Evolutionary conservation across 2,329 filamentous ascomycete genomes (phyloP), one percentile per base, ranked within the genome.

Genomic region (Hymenoscyphus infarciens): DNA sequence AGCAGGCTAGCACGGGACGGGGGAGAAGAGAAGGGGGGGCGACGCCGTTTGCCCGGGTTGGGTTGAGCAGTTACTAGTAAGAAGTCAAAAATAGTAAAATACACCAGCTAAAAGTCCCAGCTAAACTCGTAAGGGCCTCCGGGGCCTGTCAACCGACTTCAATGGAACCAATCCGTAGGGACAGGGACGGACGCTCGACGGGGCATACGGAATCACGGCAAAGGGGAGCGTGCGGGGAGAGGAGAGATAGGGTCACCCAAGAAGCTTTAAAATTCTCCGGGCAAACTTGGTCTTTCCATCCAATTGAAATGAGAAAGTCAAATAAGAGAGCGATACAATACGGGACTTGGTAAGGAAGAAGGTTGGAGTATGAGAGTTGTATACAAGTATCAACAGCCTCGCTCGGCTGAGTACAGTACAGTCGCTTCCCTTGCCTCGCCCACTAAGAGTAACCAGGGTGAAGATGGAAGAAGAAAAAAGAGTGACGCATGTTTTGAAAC

Each of bases 161-260:
- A 49, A 49, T 49, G 19, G 42, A 45, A 49, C 42, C 42, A 49
- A 10, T 49, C 42, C 42, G 42, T 19, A 49, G 42, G 42, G 42
- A 49, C 42, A 7, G n/a, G n/a, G n/a, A n/a, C n/a, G n/a, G n/a
- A n/a, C n/a, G n/a, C n/a, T n/a, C n/a, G 42, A 49, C 19, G 42
- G 42, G 42, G 19, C n/a, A 15, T 25, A 49, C 42, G 42, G 42
- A 49, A 22, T 49, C 42, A 49, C 39, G n/a, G 19, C n/a, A 22
- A 49, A 49, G 42, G 19, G 42, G 42, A 22, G n/a, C 42, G 42
- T 49, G 42, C 42, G 42, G 42, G 42, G 42, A 19, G 42, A 49
- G 42, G 42, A 19, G 42, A 49, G 42, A 5, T 49, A 49, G 42
- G 39, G 39, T 42, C 2, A 49, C 10, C 42, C 42, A 19, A 19